phyloP scores from a whole-genome alignment of 2,329 filamentous ascomycete genomes.

The Pseudogymnoascus destructans region DNA sequence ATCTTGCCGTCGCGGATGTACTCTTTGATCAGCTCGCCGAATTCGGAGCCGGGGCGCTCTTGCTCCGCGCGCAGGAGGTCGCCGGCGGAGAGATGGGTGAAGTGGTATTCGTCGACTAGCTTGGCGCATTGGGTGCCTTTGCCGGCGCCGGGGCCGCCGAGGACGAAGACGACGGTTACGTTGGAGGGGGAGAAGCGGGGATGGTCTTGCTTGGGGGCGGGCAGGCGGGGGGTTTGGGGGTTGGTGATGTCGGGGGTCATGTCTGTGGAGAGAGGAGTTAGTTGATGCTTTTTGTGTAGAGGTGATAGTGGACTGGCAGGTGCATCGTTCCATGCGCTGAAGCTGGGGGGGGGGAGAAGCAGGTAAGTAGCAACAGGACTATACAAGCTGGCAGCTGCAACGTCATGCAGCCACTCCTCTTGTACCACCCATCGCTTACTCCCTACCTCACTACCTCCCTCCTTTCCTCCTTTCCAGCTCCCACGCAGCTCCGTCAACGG shows the following conservation, averaged over 20 bases:
- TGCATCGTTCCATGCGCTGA: background rate
- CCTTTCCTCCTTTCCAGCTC: too few species aligned
- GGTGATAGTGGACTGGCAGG: background rate
- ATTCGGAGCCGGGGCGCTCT: slow-evolving; percentile 70
- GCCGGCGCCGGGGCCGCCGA: slow-evolving; percentile 87
- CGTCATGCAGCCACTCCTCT: background rate
- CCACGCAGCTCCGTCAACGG: too few species aligned
- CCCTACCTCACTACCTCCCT: background rate
- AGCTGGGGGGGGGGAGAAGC: background rate
- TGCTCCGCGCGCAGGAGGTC: slow-evolving; percentile 92
- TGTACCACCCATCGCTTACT: background rate
- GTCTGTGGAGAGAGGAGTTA: slow-evolving; percentile 21
- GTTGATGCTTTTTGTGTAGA: slow-evolving; percentile 9
- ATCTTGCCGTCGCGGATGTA: slow-evolving; percentile 93
- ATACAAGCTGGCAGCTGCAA: background rate
- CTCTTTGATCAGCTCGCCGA: slow-evolving; percentile 81
- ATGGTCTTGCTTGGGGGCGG: slow-evolving; percentile 37
- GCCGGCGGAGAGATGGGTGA: slow-evolving; percentile 85
- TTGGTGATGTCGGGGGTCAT: slow-evolving; percentile 31
- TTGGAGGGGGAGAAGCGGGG: slow-evolving; percentile 63
- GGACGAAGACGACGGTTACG: slow-evolving; percentile 90
- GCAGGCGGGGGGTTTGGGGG: slow-evolving; percentile 34
- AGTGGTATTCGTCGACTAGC: slow-evolving; percentile 76
- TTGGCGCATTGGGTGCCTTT: slow-evolving; percentile 93
- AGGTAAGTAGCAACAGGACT: background rate